Evolutionary conservation across 2,329 filamentous ascomycete species (phyloP).

Genomic region (Aspergillus proliferans): DNA sequence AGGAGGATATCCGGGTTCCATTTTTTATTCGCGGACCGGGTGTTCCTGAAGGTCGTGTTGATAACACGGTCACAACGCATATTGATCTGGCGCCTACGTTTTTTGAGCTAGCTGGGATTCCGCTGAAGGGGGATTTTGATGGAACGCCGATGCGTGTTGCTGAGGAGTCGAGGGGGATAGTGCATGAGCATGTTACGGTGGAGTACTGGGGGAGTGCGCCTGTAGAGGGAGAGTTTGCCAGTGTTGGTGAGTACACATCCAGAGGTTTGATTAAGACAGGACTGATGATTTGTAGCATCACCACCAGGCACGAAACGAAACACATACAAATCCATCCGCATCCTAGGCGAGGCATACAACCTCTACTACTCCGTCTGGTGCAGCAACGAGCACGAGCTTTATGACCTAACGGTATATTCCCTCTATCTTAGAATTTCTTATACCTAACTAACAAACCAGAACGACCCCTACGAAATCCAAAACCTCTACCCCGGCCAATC

Average conservation of each 20-base stretch:
- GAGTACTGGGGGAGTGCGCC: slow-evolving; percentile 48
- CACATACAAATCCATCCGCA: slow-evolving; percentile 18
- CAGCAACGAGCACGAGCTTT: slow-evolving; percentile 17
- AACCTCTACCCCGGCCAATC: slow-evolving; percentile 9
- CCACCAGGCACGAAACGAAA: not conserved
- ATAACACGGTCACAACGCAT: slow-evolving; percentile 49
- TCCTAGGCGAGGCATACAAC: slow-evolving; percentile 15
- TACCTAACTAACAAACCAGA: not conserved
- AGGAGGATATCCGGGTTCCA: slow-evolving; percentile 53
- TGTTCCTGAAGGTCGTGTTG: slow-evolving; percentile 34
- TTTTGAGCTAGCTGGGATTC: slow-evolving; percentile 32
- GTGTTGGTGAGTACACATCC: too few species aligned
- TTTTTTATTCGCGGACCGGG: slow-evolving; percentile 52
- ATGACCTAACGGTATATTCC: slow-evolving; percentile 10
- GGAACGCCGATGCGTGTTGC: slow-evolving; percentile 44
- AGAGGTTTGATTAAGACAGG: too few species aligned
- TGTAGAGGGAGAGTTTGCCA: not conserved
- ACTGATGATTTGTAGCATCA: too few species aligned
- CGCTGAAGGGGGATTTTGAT: slow-evolving; percentile 46
- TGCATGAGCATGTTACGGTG: slow-evolving; percentile 47
- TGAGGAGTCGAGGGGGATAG: slow-evolving; percentile 6
- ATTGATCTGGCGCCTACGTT: slow-evolving; percentile 57
- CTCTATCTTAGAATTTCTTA: not conserved
- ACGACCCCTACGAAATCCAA: slow-evolving; percentile 12
- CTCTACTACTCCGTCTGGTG: slow-evolving; percentile 19